phyloP scores from a whole-genome alignment of 495 filamentous ascomycete genomes.

The Mycothermus thermophilus region DNA sequence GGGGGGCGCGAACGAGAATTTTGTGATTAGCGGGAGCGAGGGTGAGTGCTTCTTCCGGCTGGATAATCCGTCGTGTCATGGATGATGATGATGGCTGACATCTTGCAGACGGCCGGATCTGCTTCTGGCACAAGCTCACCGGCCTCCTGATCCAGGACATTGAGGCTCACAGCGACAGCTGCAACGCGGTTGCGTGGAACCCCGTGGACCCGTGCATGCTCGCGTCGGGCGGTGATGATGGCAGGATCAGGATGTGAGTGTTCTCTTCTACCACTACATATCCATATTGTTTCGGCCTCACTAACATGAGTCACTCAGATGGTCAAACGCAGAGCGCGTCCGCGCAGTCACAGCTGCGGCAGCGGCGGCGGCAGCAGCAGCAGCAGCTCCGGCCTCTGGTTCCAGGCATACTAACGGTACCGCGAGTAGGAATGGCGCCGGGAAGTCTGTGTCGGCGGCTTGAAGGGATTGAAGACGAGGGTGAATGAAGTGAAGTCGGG shows the following conservation, averaged over 20 bases:
- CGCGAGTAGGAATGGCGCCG: too few relatives aligned
- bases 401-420: too few relatives aligned
- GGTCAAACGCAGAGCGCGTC: too few relatives aligned
- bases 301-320: conserved; percentile 5
- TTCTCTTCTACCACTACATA: background rate
- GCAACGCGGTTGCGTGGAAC: conserved; percentile 90
- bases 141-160: conserved; percentile 61
- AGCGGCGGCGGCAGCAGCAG: too few relatives aligned
- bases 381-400: too few relatives aligned
- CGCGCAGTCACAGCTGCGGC: too few relatives aligned
- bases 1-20: conserved; percentile 81
- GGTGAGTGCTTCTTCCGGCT: conserved; percentile 44
- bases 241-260: conserved; percentile 70
- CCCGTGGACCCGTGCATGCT: conserved; percentile 71
- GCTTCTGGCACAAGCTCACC: conserved; percentile 82
- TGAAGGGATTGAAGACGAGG: too few relatives aligned
- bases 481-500: too few relatives aligned
- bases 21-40: conserved; percentile 84
- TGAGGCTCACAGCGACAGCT: conserved; percentile 58
- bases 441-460: too few relatives aligned
- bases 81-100: background rate
- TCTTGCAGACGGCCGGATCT: conserved; percentile 34
- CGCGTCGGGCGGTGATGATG: conserved; percentile 83
- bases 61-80: background rate
- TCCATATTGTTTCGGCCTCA: background rate